phyloP scores from a whole-genome alignment of 176 grass and related monocot genomes.

The Triticum dicoccoides region DNA sequence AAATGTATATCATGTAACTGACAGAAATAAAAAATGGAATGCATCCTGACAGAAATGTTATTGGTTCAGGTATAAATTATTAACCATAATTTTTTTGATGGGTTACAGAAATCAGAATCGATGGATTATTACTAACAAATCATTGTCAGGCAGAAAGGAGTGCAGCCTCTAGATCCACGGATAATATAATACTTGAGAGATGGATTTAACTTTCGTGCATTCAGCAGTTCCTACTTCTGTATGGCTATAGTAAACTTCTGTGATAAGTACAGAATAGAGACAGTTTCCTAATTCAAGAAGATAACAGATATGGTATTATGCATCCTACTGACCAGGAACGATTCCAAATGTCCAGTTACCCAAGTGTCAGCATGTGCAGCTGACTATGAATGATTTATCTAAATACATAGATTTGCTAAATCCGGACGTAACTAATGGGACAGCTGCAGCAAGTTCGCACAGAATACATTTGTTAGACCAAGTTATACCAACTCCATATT shows the following conservation, averaged over 20 bases:
- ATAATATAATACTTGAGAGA: not conserved
- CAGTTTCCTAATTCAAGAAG: not conserved
- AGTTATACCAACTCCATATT: not conserved
- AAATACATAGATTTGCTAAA: too few relatives aligned
- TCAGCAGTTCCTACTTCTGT: not conserved
- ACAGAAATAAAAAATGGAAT: not conserved
- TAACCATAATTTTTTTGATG: not conserved
- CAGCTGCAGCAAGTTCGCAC: not conserved
- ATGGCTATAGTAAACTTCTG: not conserved
- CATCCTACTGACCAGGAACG: not conserved
- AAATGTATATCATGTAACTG: conserved; percentile 8
- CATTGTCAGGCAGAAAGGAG: not conserved
- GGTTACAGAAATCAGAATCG: not conserved
- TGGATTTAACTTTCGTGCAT: not conserved
- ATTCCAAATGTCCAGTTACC: not conserved
- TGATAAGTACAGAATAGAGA: not conserved
- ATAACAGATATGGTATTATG: not conserved
- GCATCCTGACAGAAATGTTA: not conserved
- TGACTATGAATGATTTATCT: not conserved
- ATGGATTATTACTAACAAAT: not conserved
- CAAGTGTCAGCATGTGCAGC: not conserved
- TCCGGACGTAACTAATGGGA: not conserved
- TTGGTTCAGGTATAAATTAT: not conserved
- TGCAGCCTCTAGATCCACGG: not conserved
- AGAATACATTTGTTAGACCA: not conserved